Conservation (phyloP, 2,329 filamentous ascomycete genomes). For the Sporothrix luriei region DNA sequence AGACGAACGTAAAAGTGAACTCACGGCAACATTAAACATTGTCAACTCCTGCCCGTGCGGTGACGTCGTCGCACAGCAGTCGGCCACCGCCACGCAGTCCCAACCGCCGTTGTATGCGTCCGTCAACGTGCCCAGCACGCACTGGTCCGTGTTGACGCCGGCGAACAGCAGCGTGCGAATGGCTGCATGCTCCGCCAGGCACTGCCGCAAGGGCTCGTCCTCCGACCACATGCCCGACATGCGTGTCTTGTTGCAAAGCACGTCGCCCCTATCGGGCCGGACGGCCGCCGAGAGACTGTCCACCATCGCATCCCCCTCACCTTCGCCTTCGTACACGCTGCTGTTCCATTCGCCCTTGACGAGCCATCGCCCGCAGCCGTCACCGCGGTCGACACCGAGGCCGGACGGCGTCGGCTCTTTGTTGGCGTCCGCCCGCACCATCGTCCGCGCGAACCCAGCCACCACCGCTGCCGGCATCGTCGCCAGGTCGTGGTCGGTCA, state of each 20-base stretch:
- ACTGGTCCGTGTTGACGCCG: constrained; percentile 65
- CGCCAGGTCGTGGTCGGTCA: constrained; percentile 54
- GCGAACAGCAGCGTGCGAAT: constrained; percentile 56
- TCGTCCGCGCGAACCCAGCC: constrained; percentile 51
- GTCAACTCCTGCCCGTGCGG: constrained; percentile 44
- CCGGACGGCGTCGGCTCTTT: constrained; percentile 39
- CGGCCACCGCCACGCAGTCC: constrained; percentile 58
- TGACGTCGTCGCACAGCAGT: constrained; percentile 57
- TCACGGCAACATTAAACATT: constrained; percentile 44
- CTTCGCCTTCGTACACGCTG: constrained; percentile 46
- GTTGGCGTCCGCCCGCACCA: constrained; percentile 36
- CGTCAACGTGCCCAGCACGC: constrained; percentile 58
- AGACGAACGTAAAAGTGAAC: constrained; percentile 35
- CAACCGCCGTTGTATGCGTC: constrained; percentile 60
- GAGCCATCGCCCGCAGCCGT: constrained; percentile 49
- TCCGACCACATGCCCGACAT: constrained; percentile 60
- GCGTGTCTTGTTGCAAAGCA: constrained; percentile 59
- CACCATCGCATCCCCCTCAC: background rate
- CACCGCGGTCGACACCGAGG: constrained; percentile 53
- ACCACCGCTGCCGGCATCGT: constrained; percentile 54
- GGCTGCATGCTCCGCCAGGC: constrained; percentile 45
- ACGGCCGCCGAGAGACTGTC: constrained; percentile 45
- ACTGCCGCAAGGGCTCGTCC: constrained; percentile 48
- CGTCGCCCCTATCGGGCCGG: constrained; percentile 45
- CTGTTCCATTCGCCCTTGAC: constrained; percentile 61